Percentiles rank a stretch among this genome's conserved stretches.
Evolutionary conservation across 495 filamentous ascomycete species (phyloP).

Genomic region (Lepidopterella palustris): DNA sequence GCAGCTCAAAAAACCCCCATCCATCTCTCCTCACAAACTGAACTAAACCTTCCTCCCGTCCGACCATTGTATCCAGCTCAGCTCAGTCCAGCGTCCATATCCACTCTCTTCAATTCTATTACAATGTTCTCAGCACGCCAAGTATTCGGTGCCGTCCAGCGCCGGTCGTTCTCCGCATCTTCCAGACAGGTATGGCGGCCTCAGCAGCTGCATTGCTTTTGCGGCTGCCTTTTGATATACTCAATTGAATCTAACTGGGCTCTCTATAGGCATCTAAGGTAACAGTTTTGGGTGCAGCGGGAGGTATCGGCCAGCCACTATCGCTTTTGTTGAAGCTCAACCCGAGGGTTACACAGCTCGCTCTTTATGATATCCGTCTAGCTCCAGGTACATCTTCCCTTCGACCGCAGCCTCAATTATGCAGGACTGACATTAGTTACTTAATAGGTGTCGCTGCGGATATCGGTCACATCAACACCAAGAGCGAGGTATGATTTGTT

Average conservation of each 20-base stretch:
- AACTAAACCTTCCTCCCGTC: not conserved
- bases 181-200: slow-evolving; percentile 66
- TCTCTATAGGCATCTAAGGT: slow-evolving; percentile 81
- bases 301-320: slow-evolving; percentile 96
- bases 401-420: not conserved
- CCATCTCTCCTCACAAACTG: not conserved
- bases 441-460: slow-evolving; percentile 88
- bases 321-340: slow-evolving; percentile 98
- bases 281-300: slow-evolving; percentile 87
- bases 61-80: slow-evolving; percentile 11
- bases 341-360: slow-evolving; percentile 83
- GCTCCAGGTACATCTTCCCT: slow-evolving; percentile 65
- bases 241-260: slow-evolving; percentile 35
- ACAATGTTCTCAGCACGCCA: slow-evolving; percentile 75
- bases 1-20: not conserved
- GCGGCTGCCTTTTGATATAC: not conserved
- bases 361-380: slow-evolving; percentile 94
- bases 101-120: slow-evolving; percentile 22
- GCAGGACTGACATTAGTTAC: slow-evolving; percentile 3
- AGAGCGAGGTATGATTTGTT: slow-evolving; percentile 55
- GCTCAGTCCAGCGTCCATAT: slow-evolving; percentile 12
- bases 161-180: slow-evolving; percentile 90
- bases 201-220: slow-evolving; percentile 26
- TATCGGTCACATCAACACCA: slow-evolving; percentile 97
- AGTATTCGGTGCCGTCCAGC: slow-evolving; percentile 66